These are phyloP conservation scores for Anthostomella pinea DNA, from an alignment of 2,329 filamentous ascomycete species.

Conservation along the genomic window DNA sequence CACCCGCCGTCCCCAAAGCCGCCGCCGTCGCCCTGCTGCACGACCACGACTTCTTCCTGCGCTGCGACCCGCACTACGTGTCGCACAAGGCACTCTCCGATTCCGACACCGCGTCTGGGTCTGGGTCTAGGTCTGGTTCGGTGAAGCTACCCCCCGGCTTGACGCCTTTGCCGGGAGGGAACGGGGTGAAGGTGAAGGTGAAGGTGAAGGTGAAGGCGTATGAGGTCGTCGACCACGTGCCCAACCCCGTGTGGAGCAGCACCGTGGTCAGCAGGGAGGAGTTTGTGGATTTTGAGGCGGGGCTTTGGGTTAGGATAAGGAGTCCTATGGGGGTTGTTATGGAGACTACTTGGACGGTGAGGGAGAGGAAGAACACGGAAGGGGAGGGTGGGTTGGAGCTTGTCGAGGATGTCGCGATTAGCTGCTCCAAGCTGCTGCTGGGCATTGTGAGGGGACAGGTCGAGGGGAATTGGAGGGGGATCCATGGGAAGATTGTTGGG, in stretches of 20 bases:
- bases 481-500: conserved; percentile 47
- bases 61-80: conserved; percentile 51
- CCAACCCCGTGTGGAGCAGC: conserved; percentile 54
- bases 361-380: conserved; percentile 32
- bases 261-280: conserved; percentile 54
- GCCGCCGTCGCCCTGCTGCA: conserved; percentile 44
- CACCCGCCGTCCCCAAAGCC: conserved; percentile 24
- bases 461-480: conserved; percentile 47
- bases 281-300: conserved; percentile 47
- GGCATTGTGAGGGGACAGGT: conserved; percentile 49
- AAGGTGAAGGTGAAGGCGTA: conserved; percentile 34
- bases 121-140: too few relatives aligned
- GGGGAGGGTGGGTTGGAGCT: conserved; percentile 38
- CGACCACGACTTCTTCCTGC: conserved; percentile 50
- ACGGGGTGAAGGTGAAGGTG: neutral
- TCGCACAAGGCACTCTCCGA: conserved; percentile 28
- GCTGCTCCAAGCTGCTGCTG: conserved; percentile 48
- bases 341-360: conserved; percentile 49
- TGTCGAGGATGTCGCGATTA: conserved; percentile 49
- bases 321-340: conserved; percentile 51
- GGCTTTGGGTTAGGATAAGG: conserved; percentile 50
- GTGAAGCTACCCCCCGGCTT: conserved; percentile 22
- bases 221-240: conserved; percentile 50
- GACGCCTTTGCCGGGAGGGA: conserved; percentile 18
- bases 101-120: conserved; percentile 23